Evolutionary conservation across 352 stramenopile species (phyloP), one percentile per base, ranked within the genome.

Genomic region (Phytophthora agathidicida): DNA sequence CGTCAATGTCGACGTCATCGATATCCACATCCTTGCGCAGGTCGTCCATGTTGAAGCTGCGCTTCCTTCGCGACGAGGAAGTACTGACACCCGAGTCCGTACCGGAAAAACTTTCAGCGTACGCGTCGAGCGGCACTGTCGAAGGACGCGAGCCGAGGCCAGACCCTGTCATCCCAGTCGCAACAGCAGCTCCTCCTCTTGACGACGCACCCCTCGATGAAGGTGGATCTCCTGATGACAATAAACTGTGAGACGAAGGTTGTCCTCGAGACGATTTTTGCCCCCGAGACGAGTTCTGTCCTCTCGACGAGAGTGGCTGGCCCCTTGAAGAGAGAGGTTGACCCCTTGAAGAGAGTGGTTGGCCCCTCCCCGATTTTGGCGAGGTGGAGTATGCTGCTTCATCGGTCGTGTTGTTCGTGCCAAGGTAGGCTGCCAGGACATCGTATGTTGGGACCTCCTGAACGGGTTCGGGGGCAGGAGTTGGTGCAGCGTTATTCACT

Each of bases 391-490:
- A 51, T 11, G 32, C 42, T 14, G 62, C 32, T 31, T 75, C 65
- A n/a, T 66, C 52, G 16, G 35, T 28, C 9, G 53, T 61, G 2
- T 75, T 66, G 9, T 59, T 41, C 13, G 66, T 80, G 5, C 66
- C 71, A 27, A 80, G 54, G 35, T 80, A 80, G 2, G 71, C 67
- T 46, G 66, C 68, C 11, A 80, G 23, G 3, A 80, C 67, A 35
- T 80, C 71, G 56, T 80, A 80, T 3, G 62, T 69, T 22, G 71
- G 65, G 16, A 70, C 36, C 41, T 71, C 58, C 11, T 33, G 42
- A 22, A 47, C 35, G 36, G 51, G 65, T 41, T 63, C 52, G 57
- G 44, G 33, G 60, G 47, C 31, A 37, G 28, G 22, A 42, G 35
- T 19, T 38, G 49, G 22, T 17, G 45, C 36, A 28, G 64, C n/a